phyloP scores from a whole-genome alignment of 73 alveolate genomes.

The Paraurostyla sp. region DNA sequence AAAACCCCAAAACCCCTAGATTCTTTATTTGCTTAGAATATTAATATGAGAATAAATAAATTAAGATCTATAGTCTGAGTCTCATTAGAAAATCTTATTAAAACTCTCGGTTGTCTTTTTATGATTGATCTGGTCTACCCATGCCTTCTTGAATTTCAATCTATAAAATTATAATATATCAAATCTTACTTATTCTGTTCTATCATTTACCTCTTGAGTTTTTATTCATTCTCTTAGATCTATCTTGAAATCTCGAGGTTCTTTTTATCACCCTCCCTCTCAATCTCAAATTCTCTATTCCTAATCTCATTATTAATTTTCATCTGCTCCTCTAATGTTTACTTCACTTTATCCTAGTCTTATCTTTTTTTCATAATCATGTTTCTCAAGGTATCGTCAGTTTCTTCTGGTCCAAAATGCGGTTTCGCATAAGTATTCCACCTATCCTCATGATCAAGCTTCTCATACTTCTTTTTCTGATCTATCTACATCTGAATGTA shows the following conservation, averaged over 20 bases:
- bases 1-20: no score
- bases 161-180: not conserved
- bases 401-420: slow-evolving; percentile 49
- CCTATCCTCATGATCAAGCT: not conserved
- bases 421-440: slow-evolving; percentile 6
- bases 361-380: no score
- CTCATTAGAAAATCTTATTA: not conserved
- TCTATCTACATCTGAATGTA: slow-evolving; percentile 23
- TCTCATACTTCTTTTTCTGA: not conserved
- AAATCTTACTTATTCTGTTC: slow-evolving; percentile 19
- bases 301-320: not conserved
- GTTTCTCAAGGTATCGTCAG: not conserved
- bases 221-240: not conserved
- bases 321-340: not conserved
- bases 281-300: not conserved
- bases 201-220: not conserved
- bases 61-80: not conserved
- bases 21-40: not conserved
- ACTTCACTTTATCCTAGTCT: not conserved
- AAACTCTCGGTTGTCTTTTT: not conserved
- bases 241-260: not conserved
- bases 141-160: slow-evolving; percentile 11
- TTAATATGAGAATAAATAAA: not conserved
- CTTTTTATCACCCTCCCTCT: not conserved
- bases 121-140: slow-evolving; percentile 5